These are phyloP conservation scores for Cnidoscolus chayamansa DNA, from an alignment of 441 rosid species.

Conservation along the genomic window DNA sequence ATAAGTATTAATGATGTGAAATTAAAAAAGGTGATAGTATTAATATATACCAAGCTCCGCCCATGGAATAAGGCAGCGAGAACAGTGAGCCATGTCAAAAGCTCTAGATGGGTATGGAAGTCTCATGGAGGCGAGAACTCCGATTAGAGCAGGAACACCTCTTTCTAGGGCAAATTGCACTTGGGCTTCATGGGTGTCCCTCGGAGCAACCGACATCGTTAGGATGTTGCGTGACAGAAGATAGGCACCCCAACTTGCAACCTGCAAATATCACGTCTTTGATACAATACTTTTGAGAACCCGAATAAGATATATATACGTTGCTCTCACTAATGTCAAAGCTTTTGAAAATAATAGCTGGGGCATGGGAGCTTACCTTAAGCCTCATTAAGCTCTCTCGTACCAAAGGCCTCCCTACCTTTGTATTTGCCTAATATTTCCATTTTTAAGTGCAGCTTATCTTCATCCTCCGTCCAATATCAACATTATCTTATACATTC, in stretches of 20 bases:
- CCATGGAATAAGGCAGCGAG: slow-evolving; percentile 96
- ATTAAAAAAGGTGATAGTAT: too few species aligned
- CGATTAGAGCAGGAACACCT: slow-evolving; percentile 85
- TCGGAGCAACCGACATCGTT: slow-evolving; percentile 78
- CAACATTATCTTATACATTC: too few species aligned
- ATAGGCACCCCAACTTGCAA: slow-evolving; percentile 92
- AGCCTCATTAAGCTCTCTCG: too few species aligned
- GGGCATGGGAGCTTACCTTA: too few species aligned
- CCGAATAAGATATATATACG: too few species aligned
- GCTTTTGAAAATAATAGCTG: neutral
- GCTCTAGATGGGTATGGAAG: slow-evolving; percentile 87
- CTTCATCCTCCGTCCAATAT: too few species aligned
- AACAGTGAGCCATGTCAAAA: slow-evolving; percentile 94
- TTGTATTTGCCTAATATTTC: too few species aligned
- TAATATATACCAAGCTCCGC: slow-evolving; percentile 40
- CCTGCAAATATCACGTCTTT: slow-evolving; percentile 33
- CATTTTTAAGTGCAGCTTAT: too few species aligned
- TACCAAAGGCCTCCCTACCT: too few species aligned
- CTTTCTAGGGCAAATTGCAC: slow-evolving; percentile 89
- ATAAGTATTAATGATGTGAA: too few species aligned
- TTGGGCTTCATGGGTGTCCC: slow-evolving; percentile 89
- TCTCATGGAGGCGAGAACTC: slow-evolving; percentile 69
- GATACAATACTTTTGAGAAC: too few species aligned
- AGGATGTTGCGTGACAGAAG: slow-evolving; percentile 70
- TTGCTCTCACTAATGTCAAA: neutral